Evolutionary conservation across 2,329 filamentous ascomycete genomes (phyloP).

Genomic region (Colletotrichum incanum): DNA sequence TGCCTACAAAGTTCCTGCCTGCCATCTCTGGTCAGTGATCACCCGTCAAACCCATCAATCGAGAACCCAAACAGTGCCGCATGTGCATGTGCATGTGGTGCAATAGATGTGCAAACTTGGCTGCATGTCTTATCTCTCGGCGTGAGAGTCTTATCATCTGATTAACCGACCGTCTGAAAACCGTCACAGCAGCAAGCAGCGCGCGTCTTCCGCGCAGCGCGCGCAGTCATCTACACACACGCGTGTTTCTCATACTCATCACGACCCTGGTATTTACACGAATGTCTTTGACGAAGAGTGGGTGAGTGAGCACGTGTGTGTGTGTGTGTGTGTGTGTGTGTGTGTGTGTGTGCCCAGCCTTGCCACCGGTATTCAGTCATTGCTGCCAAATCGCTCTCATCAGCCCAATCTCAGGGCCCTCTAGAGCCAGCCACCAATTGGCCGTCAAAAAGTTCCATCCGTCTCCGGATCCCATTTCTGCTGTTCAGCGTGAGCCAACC

Average conservation of each 20-base stretch:
- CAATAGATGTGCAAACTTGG: not conserved
- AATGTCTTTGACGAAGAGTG: not conserved
- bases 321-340: not conserved
- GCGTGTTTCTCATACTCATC: too few species aligned
- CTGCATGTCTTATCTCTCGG: constrained; percentile 1
- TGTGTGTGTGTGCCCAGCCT: not conserved
- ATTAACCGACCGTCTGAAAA: too few species aligned
- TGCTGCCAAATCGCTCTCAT: not conserved
- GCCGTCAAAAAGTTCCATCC: not conserved
- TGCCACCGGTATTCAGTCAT: not conserved
- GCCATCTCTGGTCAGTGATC: not conserved
- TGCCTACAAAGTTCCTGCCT: not conserved
- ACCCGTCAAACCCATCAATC: not conserved
- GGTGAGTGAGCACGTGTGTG: not conserved
- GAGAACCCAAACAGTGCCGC: not conserved
- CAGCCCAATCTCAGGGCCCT: not conserved
- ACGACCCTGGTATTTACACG: not conserved
- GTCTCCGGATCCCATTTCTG: not conserved
- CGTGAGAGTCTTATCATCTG: not conserved
- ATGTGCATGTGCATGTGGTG: not conserved
- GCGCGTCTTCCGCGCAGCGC: too few species aligned
- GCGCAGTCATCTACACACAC: too few species aligned
- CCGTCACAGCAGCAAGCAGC: too few species aligned
- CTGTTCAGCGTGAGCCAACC: not conserved
- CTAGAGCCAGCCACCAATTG: not conserved